Evolutionary conservation across 2,329 filamentous ascomycete genomes (phyloP), one percentile per base, ranked within the genome.

Genomic region (Alternaria sp.): DNA sequence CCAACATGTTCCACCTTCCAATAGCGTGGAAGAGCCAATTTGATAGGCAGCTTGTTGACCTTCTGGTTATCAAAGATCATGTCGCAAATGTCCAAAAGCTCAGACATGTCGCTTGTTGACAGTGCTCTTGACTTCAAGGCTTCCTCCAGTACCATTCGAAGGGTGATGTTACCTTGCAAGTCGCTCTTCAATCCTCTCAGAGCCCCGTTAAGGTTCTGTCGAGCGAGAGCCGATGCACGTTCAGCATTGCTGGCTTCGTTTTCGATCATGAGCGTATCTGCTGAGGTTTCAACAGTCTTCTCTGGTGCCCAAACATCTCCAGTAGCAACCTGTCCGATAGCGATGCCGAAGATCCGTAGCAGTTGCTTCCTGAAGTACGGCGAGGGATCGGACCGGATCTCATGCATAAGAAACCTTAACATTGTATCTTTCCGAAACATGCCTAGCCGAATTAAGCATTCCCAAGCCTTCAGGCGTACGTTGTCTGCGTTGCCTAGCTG

Each of bases 401-500:
- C 84, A 64, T 85, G 84, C 36, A 90, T 77, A 57, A 89, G 79
- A 78, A 86, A 89, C 38, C 79, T 82, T 55, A 89, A 72, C 18
- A 89, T 79, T 10, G 81, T 79, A 11, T 84, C 79, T 46, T 81
- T 81, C 38, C 86, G 82, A 20, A 74, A 52, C 55, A 87, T 78
- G 51, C 85, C 85, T 10, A 88, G 79, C 18, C 86, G 83, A 30
- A 86, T 79, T 1, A 90, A 78, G 61, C 85, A 86, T 25, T 83
- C 79, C 74, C 89, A 89, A 3, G 87, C 87, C 56, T 85, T 82
- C 18, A 89, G 65, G 5, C 88, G 85, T 27, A 90, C 84, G 58
- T 86, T 82, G 50, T 88, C 85, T 55, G 86, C 86, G 20, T 88
- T 89, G 25, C 85, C 86, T 20, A 83, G 78, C 53, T 85, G 81